phyloP scores from a whole-genome alignment of 179 eudicot genomes.

The Heliamphora pulchella region DNA sequence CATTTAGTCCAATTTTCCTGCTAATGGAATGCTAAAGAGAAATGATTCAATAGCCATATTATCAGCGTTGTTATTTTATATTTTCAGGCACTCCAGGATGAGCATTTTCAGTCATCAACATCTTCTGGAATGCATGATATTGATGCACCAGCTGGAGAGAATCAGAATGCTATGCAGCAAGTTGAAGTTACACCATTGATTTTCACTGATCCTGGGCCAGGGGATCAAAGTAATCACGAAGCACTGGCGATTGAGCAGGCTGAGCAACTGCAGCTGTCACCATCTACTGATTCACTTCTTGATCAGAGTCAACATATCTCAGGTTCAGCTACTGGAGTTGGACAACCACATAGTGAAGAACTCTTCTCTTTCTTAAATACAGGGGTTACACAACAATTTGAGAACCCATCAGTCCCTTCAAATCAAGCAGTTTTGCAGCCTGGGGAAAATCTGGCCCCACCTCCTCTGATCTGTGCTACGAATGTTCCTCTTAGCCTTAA shows the following conservation, averaged over 20 bases:
- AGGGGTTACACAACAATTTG: background rate
- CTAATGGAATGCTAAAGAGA: background rate
- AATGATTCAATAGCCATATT: background rate
- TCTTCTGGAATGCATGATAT: background rate
- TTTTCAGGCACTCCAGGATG: constrained; percentile 13
- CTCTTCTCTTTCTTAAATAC: background rate
- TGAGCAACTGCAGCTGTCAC: background rate
- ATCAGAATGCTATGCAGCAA: background rate
- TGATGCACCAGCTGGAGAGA: background rate
- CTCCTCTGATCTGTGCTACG: background rate
- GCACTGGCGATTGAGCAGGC: background rate
- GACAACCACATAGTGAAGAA: background rate
- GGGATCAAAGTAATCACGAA: background rate
- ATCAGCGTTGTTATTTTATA: background rate
- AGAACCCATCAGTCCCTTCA: background rate
- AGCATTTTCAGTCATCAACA: constrained; percentile 6
- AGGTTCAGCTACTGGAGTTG: background rate
- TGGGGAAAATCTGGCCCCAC: background rate
- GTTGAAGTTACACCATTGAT: constrained; percentile 5
- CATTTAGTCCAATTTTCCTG: background rate
- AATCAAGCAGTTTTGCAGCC: background rate
- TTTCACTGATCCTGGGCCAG: background rate
- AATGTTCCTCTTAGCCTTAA: constrained; percentile 4
- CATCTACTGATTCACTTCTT: background rate
- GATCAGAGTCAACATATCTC: constrained; percentile 1